phyloP scores from a whole-genome alignment of 306 rosid genomes.

The Arachis stenosperma region DNA sequence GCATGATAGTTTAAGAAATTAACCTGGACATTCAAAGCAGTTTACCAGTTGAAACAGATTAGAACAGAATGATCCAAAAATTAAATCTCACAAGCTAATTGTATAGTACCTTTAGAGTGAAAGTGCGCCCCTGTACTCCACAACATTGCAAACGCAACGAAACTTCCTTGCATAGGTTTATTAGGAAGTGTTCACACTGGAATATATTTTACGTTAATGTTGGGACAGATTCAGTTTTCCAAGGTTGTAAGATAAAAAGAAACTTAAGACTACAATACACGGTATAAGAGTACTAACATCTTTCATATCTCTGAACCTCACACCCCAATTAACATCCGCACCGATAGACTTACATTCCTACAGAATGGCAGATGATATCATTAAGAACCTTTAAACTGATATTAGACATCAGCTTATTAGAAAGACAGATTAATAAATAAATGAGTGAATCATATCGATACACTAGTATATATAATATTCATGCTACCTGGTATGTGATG shows the following conservation, averaged over 20 bases:
- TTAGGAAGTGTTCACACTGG: constrained; percentile 77
- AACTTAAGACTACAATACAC: constrained; percentile 26
- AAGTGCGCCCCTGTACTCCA: constrained; percentile 80
- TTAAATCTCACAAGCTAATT: constrained; percentile 24
- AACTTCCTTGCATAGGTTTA: constrained; percentile 88
- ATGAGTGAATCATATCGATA: too few relatives aligned
- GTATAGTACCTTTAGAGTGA: constrained; percentile 76
- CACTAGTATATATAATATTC: too few relatives aligned
- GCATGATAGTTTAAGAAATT: constrained; percentile 31
- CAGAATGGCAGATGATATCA: constrained; percentile 42
- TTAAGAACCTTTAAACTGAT: constrained; percentile 18
- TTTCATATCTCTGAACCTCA: constrained; percentile 79
- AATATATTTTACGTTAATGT: constrained; percentile 46
- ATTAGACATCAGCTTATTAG: constrained; percentile 25
- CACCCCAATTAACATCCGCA: constrained; percentile 99
- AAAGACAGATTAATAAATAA: constrained; percentile 1
- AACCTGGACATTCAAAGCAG: constrained; percentile 28
- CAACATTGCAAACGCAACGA: constrained; percentile 77
- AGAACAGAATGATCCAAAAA: constrained; percentile 29
- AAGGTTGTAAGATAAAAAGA: constrained; percentile 14
- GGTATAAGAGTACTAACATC: constrained; percentile 63
- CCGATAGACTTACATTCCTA: constrained; percentile 91
- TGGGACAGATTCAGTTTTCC: constrained; percentile 31
- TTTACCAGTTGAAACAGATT: constrained; percentile 31
- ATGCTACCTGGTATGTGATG: too few relatives aligned